phyloP scores from a whole-genome alignment of 495 filamentous ascomycete genomes.

The Rhypophila decipiens region DNA sequence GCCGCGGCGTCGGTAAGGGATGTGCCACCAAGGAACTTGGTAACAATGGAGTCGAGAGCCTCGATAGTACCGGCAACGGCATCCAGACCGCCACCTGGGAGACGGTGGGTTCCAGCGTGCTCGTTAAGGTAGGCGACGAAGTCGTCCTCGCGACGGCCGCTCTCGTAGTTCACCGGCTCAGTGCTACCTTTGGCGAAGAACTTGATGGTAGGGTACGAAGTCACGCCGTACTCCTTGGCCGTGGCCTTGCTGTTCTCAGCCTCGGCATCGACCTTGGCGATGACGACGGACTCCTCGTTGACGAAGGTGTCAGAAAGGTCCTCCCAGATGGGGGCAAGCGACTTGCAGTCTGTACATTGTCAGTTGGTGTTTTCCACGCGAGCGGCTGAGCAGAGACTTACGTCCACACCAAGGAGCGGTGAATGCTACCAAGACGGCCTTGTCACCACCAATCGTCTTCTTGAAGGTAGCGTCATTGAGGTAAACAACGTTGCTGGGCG shows the following conservation, averaged over 20 bases:
- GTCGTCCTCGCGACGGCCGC: slow-evolving; percentile 70
- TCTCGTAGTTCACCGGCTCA: slow-evolving; percentile 63
- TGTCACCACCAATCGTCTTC: slow-evolving; percentile 70
- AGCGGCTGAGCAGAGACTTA: slow-evolving; percentile 46
- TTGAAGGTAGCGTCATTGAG: slow-evolving; percentile 77
- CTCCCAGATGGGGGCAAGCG: slow-evolving; percentile 86
- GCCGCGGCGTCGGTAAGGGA: slow-evolving; percentile 50
- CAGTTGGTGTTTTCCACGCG: slow-evolving; percentile 19
- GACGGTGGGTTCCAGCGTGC: slow-evolving; percentile 83
- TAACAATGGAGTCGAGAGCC: slow-evolving; percentile 65
- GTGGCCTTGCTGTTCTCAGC: slow-evolving; percentile 73
- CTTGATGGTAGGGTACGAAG: slow-evolving; percentile 92
- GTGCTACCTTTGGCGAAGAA: slow-evolving; percentile 90
- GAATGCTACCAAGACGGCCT: slow-evolving; percentile 92
- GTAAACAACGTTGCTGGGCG: slow-evolving; percentile 66
- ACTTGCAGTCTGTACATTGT: slow-evolving; percentile 83
- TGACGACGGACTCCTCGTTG: slow-evolving; percentile 66
- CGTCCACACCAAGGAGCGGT: slow-evolving; percentile 96
- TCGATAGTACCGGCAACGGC: slow-evolving; percentile 75
- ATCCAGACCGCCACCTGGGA: slow-evolving; percentile 74
- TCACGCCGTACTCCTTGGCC: slow-evolving; percentile 70
- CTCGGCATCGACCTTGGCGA: slow-evolving; percentile 94
- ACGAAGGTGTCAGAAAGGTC: slow-evolving; percentile 75
- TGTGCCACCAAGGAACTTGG: slow-evolving; percentile 56
- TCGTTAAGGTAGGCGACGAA: slow-evolving; percentile 79